Percentiles rank a stretch among this genome's conserved stretches.
These are phyloP conservation scores for Arabis alpina DNA, from an alignment of 345 rosid genomes.

Conservation along the genomic window DNA sequence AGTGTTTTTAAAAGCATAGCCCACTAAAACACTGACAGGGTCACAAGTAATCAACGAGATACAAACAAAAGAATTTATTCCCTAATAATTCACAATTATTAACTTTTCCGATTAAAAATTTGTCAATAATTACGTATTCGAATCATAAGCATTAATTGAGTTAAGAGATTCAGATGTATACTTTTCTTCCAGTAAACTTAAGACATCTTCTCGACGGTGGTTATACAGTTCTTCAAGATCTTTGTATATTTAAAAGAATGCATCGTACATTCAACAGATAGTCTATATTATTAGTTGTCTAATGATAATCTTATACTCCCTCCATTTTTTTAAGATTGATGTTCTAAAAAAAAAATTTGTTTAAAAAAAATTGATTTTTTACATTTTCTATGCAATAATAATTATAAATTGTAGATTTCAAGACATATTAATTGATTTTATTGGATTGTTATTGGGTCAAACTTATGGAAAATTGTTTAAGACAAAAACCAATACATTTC, in stretches of 20 bases:
- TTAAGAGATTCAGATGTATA: background rate
- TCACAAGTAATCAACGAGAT: conserved; percentile 35
- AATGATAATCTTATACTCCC: background rate
- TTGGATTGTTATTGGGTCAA: too few species aligned
- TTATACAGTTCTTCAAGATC: conserved; percentile 15
- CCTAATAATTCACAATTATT: conserved; percentile 28
- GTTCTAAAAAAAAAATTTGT: too few species aligned
- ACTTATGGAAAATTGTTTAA: too few species aligned
- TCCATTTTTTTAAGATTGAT: too few species aligned
- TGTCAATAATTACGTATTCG: background rate
- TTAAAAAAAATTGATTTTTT: too few species aligned
- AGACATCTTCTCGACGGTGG: conserved; percentile 35
- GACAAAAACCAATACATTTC: too few species aligned
- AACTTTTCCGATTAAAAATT: background rate
- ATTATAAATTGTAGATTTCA: too few species aligned
- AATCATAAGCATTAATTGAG: conserved; percentile 15
- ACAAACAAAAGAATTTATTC: conserved; percentile 34
- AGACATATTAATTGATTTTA: too few species aligned
- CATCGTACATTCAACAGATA: background rate
- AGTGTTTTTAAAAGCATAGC: conserved; percentile 11
- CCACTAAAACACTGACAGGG: conserved; percentile 31
- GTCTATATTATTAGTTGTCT: background rate
- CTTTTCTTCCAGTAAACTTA: conserved; percentile 22
- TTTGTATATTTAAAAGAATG: background rate
- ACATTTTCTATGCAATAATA: too few species aligned